Percentiles rank a stretch among this genome's conserved stretches.
Conservation (phyloP, 2,329 filamentous ascomycete genomes). For the Monilinia fructigena region DNA sequence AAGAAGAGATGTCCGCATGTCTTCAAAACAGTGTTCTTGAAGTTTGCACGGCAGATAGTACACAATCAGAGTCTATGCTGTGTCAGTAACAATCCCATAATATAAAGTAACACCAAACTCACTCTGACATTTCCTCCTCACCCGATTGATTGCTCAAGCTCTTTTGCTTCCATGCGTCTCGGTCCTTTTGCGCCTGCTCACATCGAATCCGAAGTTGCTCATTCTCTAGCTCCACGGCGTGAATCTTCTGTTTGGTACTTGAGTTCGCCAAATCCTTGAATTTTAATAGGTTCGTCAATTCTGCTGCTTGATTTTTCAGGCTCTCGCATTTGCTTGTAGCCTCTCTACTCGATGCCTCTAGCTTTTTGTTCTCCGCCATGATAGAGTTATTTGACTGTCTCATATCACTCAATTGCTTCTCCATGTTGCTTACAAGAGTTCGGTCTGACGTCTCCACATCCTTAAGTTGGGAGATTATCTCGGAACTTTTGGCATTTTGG, state of each 20-base stretch:
- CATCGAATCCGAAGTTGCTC: slow-evolving; percentile 77
- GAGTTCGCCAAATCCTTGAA: slow-evolving; percentile 66
- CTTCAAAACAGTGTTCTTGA: slow-evolving; percentile 92
- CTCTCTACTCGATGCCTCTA: slow-evolving; percentile 72
- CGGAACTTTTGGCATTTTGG: slow-evolving; percentile 86
- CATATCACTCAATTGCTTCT: slow-evolving; percentile 85
- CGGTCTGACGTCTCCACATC: slow-evolving; percentile 79
- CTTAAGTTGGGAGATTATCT: slow-evolving; percentile 91
- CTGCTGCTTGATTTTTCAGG: slow-evolving; percentile 71
- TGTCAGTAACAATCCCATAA: slow-evolving; percentile 40
- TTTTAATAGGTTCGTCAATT: slow-evolving; percentile 72
- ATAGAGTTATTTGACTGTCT: slow-evolving; percentile 74
- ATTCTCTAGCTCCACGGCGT: slow-evolving; percentile 68
- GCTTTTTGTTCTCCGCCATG: slow-evolving; percentile 68
- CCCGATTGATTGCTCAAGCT: slow-evolving; percentile 76
- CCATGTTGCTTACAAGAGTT: slow-evolving; percentile 74
- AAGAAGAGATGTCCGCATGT: slow-evolving; percentile 97
- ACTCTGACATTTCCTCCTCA: slow-evolving; percentile 84
- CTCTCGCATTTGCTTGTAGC: slow-evolving; percentile 67
- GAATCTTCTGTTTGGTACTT: slow-evolving; percentile 54
- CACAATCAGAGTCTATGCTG: slow-evolving; percentile 67
- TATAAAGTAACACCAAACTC: slow-evolving; percentile 47
- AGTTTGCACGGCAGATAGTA: slow-evolving; percentile 86
- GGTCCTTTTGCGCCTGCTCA: slow-evolving; percentile 75
- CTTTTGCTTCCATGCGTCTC: slow-evolving; percentile 84